phyloP scores from a whole-genome alignment of 495 filamentous ascomycete species.

The Schizothecium vesticola region DNA sequence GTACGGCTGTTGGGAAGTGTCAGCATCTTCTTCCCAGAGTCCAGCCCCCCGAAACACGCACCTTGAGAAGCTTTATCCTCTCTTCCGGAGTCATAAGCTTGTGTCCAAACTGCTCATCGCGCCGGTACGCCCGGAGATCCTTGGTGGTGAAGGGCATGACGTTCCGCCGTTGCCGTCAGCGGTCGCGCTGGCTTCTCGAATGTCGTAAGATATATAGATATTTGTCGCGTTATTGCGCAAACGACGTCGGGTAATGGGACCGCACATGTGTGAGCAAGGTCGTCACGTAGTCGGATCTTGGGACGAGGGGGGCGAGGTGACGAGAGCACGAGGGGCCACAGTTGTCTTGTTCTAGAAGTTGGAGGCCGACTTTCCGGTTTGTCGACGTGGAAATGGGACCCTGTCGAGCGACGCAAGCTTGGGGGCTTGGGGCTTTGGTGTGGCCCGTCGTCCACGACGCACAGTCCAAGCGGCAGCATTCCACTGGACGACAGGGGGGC shows the following conservation, averaged over 20 bases:
- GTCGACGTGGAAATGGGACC: not conserved
- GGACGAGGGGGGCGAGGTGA: not conserved
- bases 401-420: not conserved
- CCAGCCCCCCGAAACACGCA: constrained; percentile 19
- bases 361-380: not conserved
- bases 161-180: not conserved
- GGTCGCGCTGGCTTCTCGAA: not conserved
- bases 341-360: not conserved
- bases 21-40: not conserved
- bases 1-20: constrained; percentile 51
- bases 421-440: not conserved
- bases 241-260: not conserved
- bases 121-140: constrained; percentile 56
- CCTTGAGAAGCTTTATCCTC: constrained; percentile 62
- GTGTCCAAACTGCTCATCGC: constrained; percentile 55
- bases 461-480: not conserved
- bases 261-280: not conserved
- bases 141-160: constrained; percentile 49
- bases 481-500: not conserved
- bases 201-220: not conserved
- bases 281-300: not conserved
- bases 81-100: constrained; percentile 57
- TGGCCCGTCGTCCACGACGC: not conserved
- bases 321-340: not conserved
- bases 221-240: not conserved